A percentile compares a stretch with the other conserved stretches of the same genome.
phyloP scores from a whole-genome alignment of 805 yeast species.

The Zygosaccharomyces siamensis region DNA sequence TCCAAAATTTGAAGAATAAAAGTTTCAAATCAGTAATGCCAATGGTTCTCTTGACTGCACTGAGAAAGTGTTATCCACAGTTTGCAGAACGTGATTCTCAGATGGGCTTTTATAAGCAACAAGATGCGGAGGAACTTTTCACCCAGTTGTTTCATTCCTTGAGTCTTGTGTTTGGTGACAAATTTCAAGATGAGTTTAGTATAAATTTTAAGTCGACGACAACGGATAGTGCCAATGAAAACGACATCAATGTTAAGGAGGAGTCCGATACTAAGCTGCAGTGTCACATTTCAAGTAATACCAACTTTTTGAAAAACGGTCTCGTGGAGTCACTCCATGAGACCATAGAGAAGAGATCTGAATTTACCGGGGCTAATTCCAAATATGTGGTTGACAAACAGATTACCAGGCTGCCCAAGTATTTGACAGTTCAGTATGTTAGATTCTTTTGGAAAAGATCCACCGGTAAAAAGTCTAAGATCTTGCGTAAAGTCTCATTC shows the following conservation, averaged over 20 bases:
- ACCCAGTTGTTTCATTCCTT: slow-evolving; percentile 65
- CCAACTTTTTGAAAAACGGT: slow-evolving; percentile 88
- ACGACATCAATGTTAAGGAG: slow-evolving; percentile 46
- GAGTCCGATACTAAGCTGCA: slow-evolving; percentile 61
- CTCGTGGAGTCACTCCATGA: slow-evolving; percentile 69
- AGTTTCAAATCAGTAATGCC: slow-evolving; percentile 58
- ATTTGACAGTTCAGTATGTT: slow-evolving; percentile 84
- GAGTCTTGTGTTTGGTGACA: slow-evolving; percentile 42
- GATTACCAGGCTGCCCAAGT: slow-evolving; percentile 78
- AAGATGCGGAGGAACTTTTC: slow-evolving; percentile 96
- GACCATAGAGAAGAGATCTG: slow-evolving; percentile 70
- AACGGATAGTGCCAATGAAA: slow-evolving; percentile 52
- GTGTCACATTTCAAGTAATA: slow-evolving; percentile 81
- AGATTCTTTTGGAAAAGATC: slow-evolving; percentile 96
- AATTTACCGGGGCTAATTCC: slow-evolving; percentile 65
- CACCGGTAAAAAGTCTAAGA: slow-evolving; percentile 84
- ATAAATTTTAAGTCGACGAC: slow-evolving; percentile 59
- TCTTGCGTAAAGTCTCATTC: slow-evolving; percentile 87
- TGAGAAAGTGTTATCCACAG: slow-evolving; percentile 76
- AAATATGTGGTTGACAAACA: slow-evolving; percentile 53
- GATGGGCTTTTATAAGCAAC: slow-evolving; percentile 79
- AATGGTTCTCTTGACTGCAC: slow-evolving; percentile 53
- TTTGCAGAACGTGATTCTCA: slow-evolving; percentile 71
- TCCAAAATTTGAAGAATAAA: slow-evolving; percentile 40
- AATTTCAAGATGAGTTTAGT: slow-evolving; percentile 53